These are phyloP conservation scores for Trichoderma lentiforme DNA, from an alignment of 2,329 filamentous ascomycete species.

Conservation along the genomic window DNA sequence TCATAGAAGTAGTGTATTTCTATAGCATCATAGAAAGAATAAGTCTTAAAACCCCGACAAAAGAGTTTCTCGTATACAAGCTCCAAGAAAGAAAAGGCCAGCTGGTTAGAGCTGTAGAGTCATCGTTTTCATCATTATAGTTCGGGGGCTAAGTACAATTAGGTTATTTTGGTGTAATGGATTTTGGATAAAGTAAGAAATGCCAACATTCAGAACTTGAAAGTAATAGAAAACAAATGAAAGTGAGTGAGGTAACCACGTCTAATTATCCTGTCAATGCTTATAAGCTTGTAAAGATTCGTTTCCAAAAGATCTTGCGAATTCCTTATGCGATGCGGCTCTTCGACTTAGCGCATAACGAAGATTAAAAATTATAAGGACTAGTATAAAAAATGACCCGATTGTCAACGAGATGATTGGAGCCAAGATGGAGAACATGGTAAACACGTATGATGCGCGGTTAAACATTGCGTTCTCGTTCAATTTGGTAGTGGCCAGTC, in stretches of 20 bases:
- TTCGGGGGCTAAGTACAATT: background rate
- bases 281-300: background rate
- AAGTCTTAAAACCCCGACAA: background rate
- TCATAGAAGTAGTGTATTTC: background rate
- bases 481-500: conserved; percentile 35
- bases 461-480: conserved; percentile 36
- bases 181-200: background rate
- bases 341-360: background rate
- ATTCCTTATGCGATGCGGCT: background rate
- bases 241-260: accelerated
- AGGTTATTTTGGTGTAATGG: background rate
- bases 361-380: background rate
- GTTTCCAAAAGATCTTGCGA: background rate
- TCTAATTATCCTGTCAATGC: background rate
- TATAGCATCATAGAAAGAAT: background rate
- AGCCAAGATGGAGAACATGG: conserved; percentile 40
- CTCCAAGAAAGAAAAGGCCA: background rate
- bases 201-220: background rate
- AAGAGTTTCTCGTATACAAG: background rate
- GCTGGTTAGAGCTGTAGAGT: background rate
- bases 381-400: background rate
- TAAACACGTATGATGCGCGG: conserved; percentile 43
- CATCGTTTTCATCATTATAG: background rate
- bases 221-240: background rate
- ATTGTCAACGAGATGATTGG: background rate